Evolutionary conservation across 139 green algal species (phyloP).

Genomic region (Parachlorella kessleri): DNA sequence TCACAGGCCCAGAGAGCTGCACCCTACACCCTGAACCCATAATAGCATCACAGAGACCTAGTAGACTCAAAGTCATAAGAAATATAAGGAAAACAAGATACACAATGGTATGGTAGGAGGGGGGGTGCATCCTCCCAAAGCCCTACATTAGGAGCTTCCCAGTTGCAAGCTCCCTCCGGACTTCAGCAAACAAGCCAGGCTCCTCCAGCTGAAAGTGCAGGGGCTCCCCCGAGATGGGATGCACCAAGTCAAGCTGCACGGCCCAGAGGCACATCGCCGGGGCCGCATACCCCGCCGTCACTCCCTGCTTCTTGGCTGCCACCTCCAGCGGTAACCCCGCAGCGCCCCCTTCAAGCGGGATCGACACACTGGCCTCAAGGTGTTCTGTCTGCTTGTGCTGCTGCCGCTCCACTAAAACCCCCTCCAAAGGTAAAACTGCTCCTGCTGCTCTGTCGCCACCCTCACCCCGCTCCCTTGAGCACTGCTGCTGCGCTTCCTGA

Average conservation of each 20-base stretch:
- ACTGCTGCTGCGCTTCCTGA: not conserved
- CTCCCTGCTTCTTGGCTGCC: not conserved
- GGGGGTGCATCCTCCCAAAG: too few relatives aligned
- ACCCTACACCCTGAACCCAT: too few relatives aligned
- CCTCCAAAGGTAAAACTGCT: not conserved
- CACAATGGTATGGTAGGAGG: too few relatives aligned
- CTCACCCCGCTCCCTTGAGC: not conserved
- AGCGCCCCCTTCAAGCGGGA: not conserved
- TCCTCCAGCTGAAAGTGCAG: conserved; percentile 31
- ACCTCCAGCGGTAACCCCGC: not conserved
- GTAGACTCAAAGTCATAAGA: too few relatives aligned
- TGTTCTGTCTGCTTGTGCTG: not conserved
- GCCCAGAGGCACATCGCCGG: conserved; percentile 39
- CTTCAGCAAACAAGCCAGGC: conserved; percentile 11
- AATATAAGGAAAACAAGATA: too few relatives aligned
- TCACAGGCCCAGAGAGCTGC: too few relatives aligned
- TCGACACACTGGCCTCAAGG: not conserved
- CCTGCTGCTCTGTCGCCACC: not conserved
- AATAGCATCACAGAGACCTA: too few relatives aligned
- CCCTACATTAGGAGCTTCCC: too few relatives aligned
- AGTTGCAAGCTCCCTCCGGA: not conserved
- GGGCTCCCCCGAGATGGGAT: conserved; percentile 29
- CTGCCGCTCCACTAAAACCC: not conserved
- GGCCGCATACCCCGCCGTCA: too few relatives aligned
- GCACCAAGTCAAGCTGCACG: conserved; percentile 23